Evolutionary conservation across 805 yeast genomes (phyloP), one percentile per base, ranked within the genome.

Genomic region (Myxozyma melibiosi): DNA sequence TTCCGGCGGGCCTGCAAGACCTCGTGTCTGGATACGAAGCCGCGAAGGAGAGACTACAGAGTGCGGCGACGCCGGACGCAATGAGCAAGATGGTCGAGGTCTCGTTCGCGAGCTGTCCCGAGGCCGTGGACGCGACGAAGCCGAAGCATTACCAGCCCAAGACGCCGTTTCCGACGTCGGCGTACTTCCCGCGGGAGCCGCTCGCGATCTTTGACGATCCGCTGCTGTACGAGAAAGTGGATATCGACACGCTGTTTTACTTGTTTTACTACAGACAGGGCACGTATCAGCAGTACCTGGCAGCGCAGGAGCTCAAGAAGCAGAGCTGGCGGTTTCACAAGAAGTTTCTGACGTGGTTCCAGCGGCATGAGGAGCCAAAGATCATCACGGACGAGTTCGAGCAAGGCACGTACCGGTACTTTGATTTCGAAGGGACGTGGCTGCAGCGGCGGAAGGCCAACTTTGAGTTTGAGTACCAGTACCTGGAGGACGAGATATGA

Each of bases 111-210:
- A 87, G 88, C 67, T 90, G 97, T 70, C 98, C 99, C 0, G 98
- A 94, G 73, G 88, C 98, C 0, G 80, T 84, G 57, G 96, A 92
- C 70, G 85, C 96, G 1, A 97, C 92, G 67, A 81, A 78, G 65
- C 96, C 97, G 16, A 81, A 85, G 59, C 80, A 81, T 69, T 84
- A 90, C 70, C 81, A 80, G 47, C 92, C 97, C 5, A 79, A 81
- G 22, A 83, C 84, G 64, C 95, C 95, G 52, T 95, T 87, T 68
- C 96, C 97, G 27, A 89, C 96, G 6, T 88, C 94, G 37, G 81
- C 87, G 22, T 88, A 85, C 72, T 94, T 89, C 73, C 99, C 99
- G 1, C 89, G 84, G 68, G 94, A 87, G 59, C 91, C 91, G 31
- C 63, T 77, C 25, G 69, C 76, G 16, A 71, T 76, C 37, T 66